Base-by-base conservation (phyloP, 176 grass and related monocot species). In the Ensete ventricosum region DNA sequence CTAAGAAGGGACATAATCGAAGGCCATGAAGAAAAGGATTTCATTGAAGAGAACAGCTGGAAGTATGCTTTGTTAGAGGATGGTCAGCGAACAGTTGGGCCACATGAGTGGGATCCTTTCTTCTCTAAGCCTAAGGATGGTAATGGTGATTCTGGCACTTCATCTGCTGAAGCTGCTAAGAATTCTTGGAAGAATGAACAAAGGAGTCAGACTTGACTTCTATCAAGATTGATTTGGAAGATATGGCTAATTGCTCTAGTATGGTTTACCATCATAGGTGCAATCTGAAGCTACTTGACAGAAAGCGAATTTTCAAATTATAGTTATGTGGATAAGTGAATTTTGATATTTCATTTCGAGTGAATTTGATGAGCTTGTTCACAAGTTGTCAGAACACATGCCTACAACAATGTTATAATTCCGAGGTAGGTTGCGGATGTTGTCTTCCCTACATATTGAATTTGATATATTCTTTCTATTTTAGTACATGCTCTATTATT, bases 31-130 rank as follows among this genome's bases (percentile, higher is more conserved):
- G 88, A 93, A 68, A 87, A 89, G 78, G 73, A 93, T 85, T 93
- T 98, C 78, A 58, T 91, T 10, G 94, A 98, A 85, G 84, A 98
- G 76, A 91, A 91, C 51, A 98, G 88, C 72, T 98, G 94, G 94
- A 98, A 98, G 58, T 98, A 98, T 80, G 76, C 71, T 62, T 78
- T 98, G 67, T 79, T 98, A 69, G 86, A 98, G 65, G 85, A 90
- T 71, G 90, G 84, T 20, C 85, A 91, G 62, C 50, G 64, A 55
- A 87, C 77, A 50, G 69, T 91, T 51, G 90, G 94, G 27, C 27
- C 88, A 67, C 94, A 98, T 20, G 82, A 89, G 77, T 98, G 94
- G 94, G 94, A 98, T 85, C 94, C 94, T 3, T 98, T 93, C 74
- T 98, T 98, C 72, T 98, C 94, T 50, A 98, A 98, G 77, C 88